These are phyloP conservation scores for Fomitopsis serialis DNA, from an alignment of 768 basidiomycete species.

Conservation along the genomic window DNA sequence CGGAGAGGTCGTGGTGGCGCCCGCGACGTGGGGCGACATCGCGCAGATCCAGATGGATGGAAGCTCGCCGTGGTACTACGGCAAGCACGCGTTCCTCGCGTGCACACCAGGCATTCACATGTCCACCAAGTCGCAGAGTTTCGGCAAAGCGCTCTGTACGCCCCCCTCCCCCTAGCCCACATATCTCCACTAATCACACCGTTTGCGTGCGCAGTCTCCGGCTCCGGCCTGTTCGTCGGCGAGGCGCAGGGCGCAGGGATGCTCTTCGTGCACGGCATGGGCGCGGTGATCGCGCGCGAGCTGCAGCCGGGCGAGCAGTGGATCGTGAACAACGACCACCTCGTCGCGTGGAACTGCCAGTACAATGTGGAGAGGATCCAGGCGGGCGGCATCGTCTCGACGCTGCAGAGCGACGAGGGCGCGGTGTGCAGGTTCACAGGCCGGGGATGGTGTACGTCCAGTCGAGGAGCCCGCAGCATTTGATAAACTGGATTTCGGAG, in stretches of 20 bases:
- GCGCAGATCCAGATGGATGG: conserved; percentile 26
- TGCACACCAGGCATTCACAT: conserved; percentile 21
- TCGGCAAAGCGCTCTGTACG: conserved; percentile 27
- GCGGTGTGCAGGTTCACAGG: conserved; percentile 30
- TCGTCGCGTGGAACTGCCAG: conserved; percentile 29
- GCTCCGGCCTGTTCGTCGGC: conserved; percentile 27
- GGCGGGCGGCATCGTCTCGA: conserved; percentile 25
- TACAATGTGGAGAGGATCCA: conserved; percentile 29
- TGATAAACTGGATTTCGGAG: conserved; percentile 24
- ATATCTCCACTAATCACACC: not conserved
- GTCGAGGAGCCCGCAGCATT: conserved; percentile 25
- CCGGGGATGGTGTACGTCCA: conserved; percentile 28
- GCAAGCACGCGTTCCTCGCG: conserved; percentile 27
- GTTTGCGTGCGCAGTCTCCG: conserved; percentile 22
- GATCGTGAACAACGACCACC: conserved; percentile 31
- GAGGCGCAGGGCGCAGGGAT: conserved; percentile 22
- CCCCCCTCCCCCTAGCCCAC: not conserved
- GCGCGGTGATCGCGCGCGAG: conserved; percentile 24
- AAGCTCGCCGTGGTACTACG: conserved; percentile 20
- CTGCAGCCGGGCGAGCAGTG: conserved; percentile 26
- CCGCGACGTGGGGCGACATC: conserved; percentile 31
- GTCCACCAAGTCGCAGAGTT: conserved; percentile 22
- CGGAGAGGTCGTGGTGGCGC: conserved; percentile 26
- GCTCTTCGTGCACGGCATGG: conserved; percentile 27
- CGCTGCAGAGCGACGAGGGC: conserved; percentile 26